Conservation (phyloP, 495 filamentous ascomycete species). For the Penicillium verhagenii region DNA sequence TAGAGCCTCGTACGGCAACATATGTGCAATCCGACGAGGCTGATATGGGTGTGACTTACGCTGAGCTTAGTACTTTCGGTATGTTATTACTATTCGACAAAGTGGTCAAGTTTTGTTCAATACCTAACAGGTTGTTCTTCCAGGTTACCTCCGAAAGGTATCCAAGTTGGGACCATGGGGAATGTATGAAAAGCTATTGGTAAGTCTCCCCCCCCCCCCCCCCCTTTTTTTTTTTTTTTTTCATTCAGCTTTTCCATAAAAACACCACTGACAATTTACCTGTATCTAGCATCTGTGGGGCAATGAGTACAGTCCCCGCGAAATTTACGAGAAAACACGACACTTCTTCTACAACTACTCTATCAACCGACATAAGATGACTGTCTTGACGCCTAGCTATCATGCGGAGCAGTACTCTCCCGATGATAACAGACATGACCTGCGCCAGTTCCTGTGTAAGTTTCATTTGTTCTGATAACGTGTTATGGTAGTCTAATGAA, state of each 20-base stretch:
- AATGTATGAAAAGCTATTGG: slow-evolving; percentile 65
- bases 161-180: slow-evolving; percentile 71
- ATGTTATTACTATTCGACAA: not conserved
- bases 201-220: not conserved
- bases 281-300: slow-evolving; percentile 59
- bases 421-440: slow-evolving; percentile 70
- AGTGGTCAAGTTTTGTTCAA: too few species aligned
- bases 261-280: not conserved
- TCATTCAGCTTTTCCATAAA: not conserved
- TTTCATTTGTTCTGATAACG: not conserved
- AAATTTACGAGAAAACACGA: slow-evolving; percentile 61
- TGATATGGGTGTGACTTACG: slow-evolving; percentile 68
- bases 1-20: slow-evolving; percentile 71
- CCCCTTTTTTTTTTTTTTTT: too few species aligned
- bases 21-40: slow-evolving; percentile 61
- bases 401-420: slow-evolving; percentile 56
- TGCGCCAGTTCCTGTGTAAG: slow-evolving; percentile 56
- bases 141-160: slow-evolving; percentile 59
- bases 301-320: slow-evolving; percentile 42
- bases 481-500: not conserved
- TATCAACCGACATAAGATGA: slow-evolving; percentile 68
- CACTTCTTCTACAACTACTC: slow-evolving; percentile 62
- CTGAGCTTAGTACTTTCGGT: slow-evolving; percentile 58
- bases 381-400: slow-evolving; percentile 49
- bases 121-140: not conserved